A percentile compares a stretch with the other conserved stretches of the same genome.
Conservation (phyloP, 1,284 basidiomycete species). For the Butyriboletus appendiculatus region DNA sequence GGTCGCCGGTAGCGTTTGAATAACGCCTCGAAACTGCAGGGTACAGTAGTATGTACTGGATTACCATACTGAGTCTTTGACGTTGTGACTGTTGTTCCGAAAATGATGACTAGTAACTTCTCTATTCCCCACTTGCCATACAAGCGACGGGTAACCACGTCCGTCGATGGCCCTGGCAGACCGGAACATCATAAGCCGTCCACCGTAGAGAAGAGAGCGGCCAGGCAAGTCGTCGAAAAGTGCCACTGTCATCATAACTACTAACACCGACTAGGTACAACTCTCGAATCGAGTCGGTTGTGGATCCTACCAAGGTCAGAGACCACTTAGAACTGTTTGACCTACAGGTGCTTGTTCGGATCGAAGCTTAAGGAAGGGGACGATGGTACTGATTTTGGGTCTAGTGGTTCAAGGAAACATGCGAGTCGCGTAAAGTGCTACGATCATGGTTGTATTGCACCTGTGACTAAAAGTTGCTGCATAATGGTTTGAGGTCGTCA, state of each 20-base stretch:
- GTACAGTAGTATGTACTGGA: too few species aligned
- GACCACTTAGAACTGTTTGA: too few species aligned
- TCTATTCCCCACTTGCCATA: too few species aligned
- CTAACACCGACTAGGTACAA: background rate
- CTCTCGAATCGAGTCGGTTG: background rate
- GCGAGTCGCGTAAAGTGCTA: slow-evolving; percentile 4
- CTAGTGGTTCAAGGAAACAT: slow-evolving; percentile 10
- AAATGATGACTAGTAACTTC: too few species aligned
- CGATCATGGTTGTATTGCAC: slow-evolving; percentile 13
- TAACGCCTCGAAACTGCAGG: background rate
- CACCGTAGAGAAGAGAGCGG: background rate
- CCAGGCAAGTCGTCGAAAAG: background rate
- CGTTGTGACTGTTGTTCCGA: background rate
- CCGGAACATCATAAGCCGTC: background rate
- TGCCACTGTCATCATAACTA: background rate
- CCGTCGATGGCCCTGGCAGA: background rate
- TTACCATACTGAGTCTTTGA: too few species aligned
- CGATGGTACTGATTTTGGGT: slow-evolving; percentile 1
- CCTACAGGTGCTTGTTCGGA: background rate
- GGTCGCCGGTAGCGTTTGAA: background rate
- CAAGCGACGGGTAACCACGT: background rate
- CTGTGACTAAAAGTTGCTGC: slow-evolving; percentile 9
- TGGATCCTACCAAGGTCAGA: background rate
- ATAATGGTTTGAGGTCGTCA: slow-evolving; percentile 22
- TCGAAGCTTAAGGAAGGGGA: background rate